Base-by-base conservation (phyloP, 78 protist genomes). In the Speleostelium caveatum region DNA sequence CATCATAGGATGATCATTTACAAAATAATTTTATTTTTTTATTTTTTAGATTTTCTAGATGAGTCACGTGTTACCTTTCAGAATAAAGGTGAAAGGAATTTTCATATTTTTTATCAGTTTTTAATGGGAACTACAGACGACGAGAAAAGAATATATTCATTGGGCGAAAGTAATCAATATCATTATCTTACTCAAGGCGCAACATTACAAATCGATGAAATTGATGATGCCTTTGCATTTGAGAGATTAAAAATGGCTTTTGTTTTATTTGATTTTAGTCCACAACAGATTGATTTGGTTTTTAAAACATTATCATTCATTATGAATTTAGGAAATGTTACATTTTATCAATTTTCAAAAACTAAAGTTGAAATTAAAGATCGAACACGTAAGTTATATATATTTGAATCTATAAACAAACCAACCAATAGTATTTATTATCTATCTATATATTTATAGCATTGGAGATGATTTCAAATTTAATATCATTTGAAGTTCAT, bases 161-260 rank as follows among this genome's bases (percentile, higher is more conserved):
- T 95, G n/a, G 58, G 58, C 21, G 62, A 55, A 10, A 56, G 74
- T 12, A 36, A 3, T 3, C 59, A 42, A 17, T 95, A 93, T 53
- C 55, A 42, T 53, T 94, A 88, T 73, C 85, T 94, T 63, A 92
- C 85, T 65, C 95, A 92, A 33, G 79, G 87, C 33, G 94, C 77
- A 2, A 22, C 36, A 24, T 73, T 69, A 32, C 17, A 33, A 28
- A 36, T 73, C 21, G 94, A 83, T 22, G 86, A 86, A 17, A 85
- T 95, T 28, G 95, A 94, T 60, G 97, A 95, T 39, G 24, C 26
- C 19, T 53, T 45, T 6, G 73, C 55, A 8, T 94, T 80, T 33
- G 73, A 89, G 7, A 38, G 90, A 10, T 59, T 78, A 5, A 62
- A 51, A n/a, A 78, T 66, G 75, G 73, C 87, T 19, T 78, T 78